These are phyloP conservation scores for Psidium guajava DNA, from an alignment of 345 rosid species.

Conservation along the genomic window DNA sequence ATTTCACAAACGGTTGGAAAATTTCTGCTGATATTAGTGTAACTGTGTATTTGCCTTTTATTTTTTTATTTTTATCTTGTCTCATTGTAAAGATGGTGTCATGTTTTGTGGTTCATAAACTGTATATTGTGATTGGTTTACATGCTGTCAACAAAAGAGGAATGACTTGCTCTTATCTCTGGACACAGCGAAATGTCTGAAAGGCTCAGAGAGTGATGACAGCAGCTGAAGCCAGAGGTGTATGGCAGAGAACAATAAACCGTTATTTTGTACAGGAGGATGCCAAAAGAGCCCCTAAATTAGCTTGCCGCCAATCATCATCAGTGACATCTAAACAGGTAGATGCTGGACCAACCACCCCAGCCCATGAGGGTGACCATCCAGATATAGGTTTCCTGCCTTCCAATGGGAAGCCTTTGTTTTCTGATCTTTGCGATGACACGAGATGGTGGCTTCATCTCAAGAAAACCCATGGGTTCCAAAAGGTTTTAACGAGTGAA, in stretches of 20 bases:
- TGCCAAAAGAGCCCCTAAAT: constrained; percentile 91
- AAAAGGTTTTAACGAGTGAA: constrained; percentile 37
- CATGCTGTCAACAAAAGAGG: neutral
- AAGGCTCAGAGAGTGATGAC: constrained; percentile 51
- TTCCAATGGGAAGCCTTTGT: constrained; percentile 32
- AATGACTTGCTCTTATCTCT: neutral
- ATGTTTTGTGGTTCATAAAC: neutral
- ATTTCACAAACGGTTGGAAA: neutral
- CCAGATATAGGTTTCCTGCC: constrained; percentile 47
- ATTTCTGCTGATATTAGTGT: neutral
- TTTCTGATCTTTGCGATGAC: constrained; percentile 35
- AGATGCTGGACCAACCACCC: constrained; percentile 37
- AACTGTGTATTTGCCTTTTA: neutral
- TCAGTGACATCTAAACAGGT: constrained; percentile 40
- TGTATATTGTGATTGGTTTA: neutral
- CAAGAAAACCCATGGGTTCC: constrained; percentile 51
- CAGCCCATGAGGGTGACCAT: constrained; percentile 25
- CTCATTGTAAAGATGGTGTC: neutral
- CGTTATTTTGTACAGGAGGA: constrained; percentile 98
- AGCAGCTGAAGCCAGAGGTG: constrained; percentile 84
- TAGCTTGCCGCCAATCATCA: constrained; percentile 85
- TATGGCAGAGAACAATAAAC: constrained; percentile 84
- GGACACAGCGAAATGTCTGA: constrained; percentile 19
- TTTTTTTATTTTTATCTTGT: neutral
- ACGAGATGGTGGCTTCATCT: constrained; percentile 66